Percentiles rank a stretch among this genome's conserved stretches.
These are phyloP conservation scores for Rhipidocladum racemiflorum DNA, from an alignment of 176 grass and related monocot genomes.

Conservation along the genomic window DNA sequence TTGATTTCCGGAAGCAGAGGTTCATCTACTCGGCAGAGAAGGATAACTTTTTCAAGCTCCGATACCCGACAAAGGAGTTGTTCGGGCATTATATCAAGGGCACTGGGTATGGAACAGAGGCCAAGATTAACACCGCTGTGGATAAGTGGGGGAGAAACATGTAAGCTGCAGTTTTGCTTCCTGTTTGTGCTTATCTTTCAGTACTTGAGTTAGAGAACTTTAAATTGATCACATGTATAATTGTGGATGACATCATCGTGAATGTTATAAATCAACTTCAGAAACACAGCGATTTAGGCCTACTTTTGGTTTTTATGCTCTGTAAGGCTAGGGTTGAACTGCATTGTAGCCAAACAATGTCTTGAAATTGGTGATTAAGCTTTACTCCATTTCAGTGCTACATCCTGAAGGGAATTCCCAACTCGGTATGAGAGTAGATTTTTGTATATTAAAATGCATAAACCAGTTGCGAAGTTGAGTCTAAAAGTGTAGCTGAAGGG, in stretches of 20 bases:
- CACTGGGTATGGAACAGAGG: slow-evolving; percentile 88
- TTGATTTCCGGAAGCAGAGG: slow-evolving; percentile 98
- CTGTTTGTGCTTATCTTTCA: neutral
- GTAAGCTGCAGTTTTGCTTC: slow-evolving; percentile 50
- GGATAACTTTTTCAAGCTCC: slow-evolving; percentile 81
- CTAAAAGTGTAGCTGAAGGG: neutral
- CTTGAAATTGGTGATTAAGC: neutral
- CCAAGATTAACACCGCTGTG: slow-evolving; percentile 64
- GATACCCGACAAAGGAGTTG: slow-evolving; percentile 79
- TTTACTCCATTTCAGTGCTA: neutral
- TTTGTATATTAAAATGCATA: neutral
- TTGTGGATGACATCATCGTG: neutral
- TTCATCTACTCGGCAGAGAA: slow-evolving; percentile 70
- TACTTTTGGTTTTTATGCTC: neutral
- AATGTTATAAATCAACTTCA: neutral
- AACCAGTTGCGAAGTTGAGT: neutral
- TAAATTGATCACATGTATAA: neutral
- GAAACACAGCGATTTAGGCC: neutral
- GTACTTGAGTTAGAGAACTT: slow-evolving; percentile 19
- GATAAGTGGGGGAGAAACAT: slow-evolving; percentile 98
- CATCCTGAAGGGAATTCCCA: neutral
- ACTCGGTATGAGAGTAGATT: neutral
- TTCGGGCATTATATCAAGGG: slow-evolving; percentile 70
- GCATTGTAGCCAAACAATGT: neutral
- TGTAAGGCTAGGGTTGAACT: neutral